Evolutionary conservation across 2,329 filamentous ascomycete species (phyloP).

Genomic region (Capronia coronata): DNA sequence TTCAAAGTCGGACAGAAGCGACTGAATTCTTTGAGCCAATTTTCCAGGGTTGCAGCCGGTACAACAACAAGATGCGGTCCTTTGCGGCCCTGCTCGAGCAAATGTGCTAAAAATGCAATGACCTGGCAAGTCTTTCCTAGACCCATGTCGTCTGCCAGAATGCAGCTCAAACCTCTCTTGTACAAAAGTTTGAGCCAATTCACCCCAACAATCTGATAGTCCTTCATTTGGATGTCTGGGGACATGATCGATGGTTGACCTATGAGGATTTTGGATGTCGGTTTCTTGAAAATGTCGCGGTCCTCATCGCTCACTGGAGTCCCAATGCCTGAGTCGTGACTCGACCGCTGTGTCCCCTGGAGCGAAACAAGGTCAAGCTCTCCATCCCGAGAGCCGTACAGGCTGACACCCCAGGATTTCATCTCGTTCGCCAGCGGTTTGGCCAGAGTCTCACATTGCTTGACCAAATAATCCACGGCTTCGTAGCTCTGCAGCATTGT

Average conservation of each 20-base stretch:
- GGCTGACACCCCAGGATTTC: constrained; percentile 61
- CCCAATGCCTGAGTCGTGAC: constrained; percentile 61
- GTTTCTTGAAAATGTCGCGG: constrained; percentile 34
- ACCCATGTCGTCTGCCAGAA: constrained; percentile 94
- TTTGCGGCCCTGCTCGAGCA: constrained; percentile 61
- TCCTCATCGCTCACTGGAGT: constrained; percentile 52
- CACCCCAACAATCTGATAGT: constrained; percentile 87
- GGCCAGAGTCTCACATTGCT: constrained; percentile 66
- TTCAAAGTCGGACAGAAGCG: constrained; percentile 73
- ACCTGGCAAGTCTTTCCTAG: constrained; percentile 95
- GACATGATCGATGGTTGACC: constrained; percentile 71
- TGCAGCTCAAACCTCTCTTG: constrained; percentile 71
- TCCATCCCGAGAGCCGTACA: constrained; percentile 54
- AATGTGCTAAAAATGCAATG: constrained; percentile 79
- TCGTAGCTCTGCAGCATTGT: constrained; percentile 74
- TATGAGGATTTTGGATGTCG: constrained; percentile 40
- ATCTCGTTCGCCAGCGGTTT: constrained; percentile 59
- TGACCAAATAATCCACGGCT: constrained; percentile 75
- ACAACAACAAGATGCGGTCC: constrained; percentile 83
- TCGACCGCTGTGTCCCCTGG: constrained; percentile 37
- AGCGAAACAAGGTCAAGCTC: constrained; percentile 57
- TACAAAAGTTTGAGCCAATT: constrained; percentile 91
- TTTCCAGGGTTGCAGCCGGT: constrained; percentile 86
- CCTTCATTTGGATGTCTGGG: constrained; percentile 70
- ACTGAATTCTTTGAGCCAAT: constrained; percentile 87